A percentile compares a stretch with the other conserved stretches of the same genome.
Conservation (phyloP, 495 filamentous ascomycete species). For the Parathielavia appendiculata region DNA sequence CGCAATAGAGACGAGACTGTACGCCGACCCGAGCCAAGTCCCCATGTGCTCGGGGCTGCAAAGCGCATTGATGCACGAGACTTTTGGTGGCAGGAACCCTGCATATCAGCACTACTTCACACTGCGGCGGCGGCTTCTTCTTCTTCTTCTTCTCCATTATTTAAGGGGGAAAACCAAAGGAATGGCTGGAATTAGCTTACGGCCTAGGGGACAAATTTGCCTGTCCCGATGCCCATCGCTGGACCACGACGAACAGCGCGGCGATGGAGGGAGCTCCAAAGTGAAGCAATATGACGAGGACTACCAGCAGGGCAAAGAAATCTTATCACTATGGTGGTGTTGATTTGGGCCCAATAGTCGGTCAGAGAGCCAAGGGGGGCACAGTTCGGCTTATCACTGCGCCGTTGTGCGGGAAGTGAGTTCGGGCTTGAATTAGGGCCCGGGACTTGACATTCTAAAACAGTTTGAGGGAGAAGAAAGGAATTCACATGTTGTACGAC, state of each 20-base stretch:
- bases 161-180: background rate
- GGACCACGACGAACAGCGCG: constrained; percentile 23
- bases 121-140: background rate
- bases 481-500: constrained; percentile 33
- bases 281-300: constrained; percentile 26
- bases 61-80: constrained; percentile 29
- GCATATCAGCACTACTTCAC: background rate
- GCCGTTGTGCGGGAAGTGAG: too few relatives aligned
- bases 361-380: constrained; percentile 26
- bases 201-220: constrained; percentile 30
- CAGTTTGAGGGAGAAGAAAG: background rate
- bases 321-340: constrained; percentile 28
- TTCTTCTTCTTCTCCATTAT: background rate
- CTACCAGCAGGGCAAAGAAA: constrained; percentile 23
- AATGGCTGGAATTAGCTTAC: constrained; percentile 12
- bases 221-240: constrained; percentile 30
- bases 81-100: constrained; percentile 6
- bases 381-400: constrained; percentile 27
- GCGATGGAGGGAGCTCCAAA: constrained; percentile 17
- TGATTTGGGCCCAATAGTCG: constrained; percentile 27
- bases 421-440: background rate
- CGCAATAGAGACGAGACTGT: constrained; percentile 28
- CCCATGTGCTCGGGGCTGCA: constrained; percentile 21
- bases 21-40: constrained; percentile 29
- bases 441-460: background rate